These are phyloP conservation scores for Citrullus colocynthis DNA, from an alignment of 306 rosid genomes.

Conservation along the genomic window DNA sequence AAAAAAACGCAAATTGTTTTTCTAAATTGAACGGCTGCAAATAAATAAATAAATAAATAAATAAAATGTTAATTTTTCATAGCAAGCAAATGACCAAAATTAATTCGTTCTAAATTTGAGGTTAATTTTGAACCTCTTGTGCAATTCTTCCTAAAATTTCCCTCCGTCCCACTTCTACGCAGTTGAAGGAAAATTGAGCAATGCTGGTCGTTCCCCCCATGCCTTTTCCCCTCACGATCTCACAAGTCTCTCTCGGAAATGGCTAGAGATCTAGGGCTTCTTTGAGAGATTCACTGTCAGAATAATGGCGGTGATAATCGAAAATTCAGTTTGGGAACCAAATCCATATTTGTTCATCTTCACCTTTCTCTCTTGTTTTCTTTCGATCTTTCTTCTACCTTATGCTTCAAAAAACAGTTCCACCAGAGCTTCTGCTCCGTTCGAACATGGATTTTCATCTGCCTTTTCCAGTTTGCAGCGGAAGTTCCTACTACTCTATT, in stretches of 20 bases:
- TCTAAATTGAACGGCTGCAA: too few species aligned
- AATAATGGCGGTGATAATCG: conserved; percentile 68
- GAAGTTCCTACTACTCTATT: conserved; percentile 49
- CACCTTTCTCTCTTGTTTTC: conserved; percentile 48
- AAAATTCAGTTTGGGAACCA: conserved; percentile 72
- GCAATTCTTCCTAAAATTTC: too few species aligned
- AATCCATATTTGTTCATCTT: conserved; percentile 46
- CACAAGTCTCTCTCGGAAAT: background rate
- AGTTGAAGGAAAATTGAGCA: background rate
- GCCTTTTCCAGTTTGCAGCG: conserved; percentile 60
- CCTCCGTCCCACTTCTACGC: background rate
- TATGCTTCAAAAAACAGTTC: conserved; percentile 24
- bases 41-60: too few species aligned
- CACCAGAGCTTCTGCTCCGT: conserved; percentile 32
- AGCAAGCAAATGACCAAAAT: too few species aligned
- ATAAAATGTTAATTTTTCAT: too few species aligned
- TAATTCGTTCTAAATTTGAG: too few species aligned
- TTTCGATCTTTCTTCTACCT: conserved; percentile 46
- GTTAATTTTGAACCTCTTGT: too few species aligned
- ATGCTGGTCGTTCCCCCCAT: background rate
- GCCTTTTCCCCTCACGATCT: background rate
- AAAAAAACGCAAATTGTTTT: too few species aligned
- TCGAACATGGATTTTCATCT: conserved; percentile 65
- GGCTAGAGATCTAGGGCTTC: conserved; percentile 24
- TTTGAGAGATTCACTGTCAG: conserved; percentile 14